Evolutionary conservation across 352 stramenopile species (phyloP), one percentile per base, ranked within the genome.

Genomic region (Phytophthora melonis): DNA sequence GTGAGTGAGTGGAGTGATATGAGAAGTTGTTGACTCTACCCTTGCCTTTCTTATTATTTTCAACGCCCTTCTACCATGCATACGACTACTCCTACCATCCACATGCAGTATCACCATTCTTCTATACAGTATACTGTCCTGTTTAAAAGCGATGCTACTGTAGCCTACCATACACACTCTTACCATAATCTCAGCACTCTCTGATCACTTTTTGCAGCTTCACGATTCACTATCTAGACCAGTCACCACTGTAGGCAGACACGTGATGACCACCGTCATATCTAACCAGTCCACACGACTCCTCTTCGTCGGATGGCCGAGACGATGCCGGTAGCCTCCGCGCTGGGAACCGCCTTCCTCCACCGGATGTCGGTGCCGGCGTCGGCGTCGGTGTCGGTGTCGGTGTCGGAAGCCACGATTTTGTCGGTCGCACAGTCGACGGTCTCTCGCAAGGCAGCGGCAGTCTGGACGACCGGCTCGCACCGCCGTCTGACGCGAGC

Each of bases 1-100:
- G 70, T 78, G 74, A 81, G 75, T 78, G n/a, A n/a, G n/a, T n/a
- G n/a, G n/a, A n/a, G 71, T 72, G 75, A 66, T 79, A 79, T 77
- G 71, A 81, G 58, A 65, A 65, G 43, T 60, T 71, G 60, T 60
- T 65, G 45, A 0, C 1, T 2, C 23, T 2, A 2, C 2, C 23
- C 23, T 25, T 2, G 23, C 23, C 5, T 5, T 32, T 30, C 27
- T 5, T 30, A 25, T 25, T 2, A 1, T 25, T 25, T 1, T 2
- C 23, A 25, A 25, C 23, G 23, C 23, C 11, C 11, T 39, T 39
- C 32, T 39, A 8, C 8, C 5, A 8, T 39, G 32, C 32, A 10
- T 13, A 39, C 32, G 32, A 39, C 32, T 39, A 39, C 11, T 39
- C 32, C 23, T 25, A 25, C 23, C 23, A 25, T 25, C 23, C 23